A percentile compares a stretch with the other conserved stretches of the same genome.
Evolutionary conservation across 2,329 filamentous ascomycete species (phyloP).

Genomic region (Alternaria ventricosa): DNA sequence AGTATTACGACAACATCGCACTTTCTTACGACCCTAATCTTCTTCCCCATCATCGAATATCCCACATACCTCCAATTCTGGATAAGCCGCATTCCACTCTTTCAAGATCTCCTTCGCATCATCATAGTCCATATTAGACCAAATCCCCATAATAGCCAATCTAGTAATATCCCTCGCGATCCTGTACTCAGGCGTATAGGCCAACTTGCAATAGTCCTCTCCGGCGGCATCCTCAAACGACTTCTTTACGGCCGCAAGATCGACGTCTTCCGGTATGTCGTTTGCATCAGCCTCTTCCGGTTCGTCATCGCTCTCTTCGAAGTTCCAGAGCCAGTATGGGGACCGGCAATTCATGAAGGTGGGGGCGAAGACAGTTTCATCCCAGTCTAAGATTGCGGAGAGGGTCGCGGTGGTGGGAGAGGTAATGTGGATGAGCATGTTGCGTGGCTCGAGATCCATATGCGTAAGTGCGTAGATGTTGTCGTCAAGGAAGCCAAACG

Average conservation of each 20-base stretch:
- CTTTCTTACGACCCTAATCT: neutral
- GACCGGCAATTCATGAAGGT: neutral
- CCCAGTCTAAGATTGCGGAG: neutral
- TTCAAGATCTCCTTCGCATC: neutral
- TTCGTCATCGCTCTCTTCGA: too few species aligned
- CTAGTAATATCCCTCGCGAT: neutral
- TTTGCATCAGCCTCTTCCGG: too few species aligned
- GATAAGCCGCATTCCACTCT: neutral
- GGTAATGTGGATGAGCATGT: accelerated
- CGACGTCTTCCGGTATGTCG: too few species aligned
- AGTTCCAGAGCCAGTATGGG: neutral
- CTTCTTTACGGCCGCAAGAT: neutral
- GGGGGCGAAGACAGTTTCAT: neutral
- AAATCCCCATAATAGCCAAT: neutral
- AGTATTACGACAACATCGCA: too few species aligned
- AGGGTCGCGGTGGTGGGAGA: neutral
- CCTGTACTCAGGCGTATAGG: neutral
- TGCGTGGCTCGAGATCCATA: neutral
- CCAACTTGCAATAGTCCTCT: neutral
- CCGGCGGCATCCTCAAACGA: neutral
- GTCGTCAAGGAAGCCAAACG: accelerated
- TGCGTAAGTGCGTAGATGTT: neutral
- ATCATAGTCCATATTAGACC: neutral
- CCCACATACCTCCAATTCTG: neutral
- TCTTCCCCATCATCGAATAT: neutral